These are phyloP conservation scores for Dryas alaskensis DNA, from an alignment of 306 rosid species.

Conservation along the genomic window DNA sequence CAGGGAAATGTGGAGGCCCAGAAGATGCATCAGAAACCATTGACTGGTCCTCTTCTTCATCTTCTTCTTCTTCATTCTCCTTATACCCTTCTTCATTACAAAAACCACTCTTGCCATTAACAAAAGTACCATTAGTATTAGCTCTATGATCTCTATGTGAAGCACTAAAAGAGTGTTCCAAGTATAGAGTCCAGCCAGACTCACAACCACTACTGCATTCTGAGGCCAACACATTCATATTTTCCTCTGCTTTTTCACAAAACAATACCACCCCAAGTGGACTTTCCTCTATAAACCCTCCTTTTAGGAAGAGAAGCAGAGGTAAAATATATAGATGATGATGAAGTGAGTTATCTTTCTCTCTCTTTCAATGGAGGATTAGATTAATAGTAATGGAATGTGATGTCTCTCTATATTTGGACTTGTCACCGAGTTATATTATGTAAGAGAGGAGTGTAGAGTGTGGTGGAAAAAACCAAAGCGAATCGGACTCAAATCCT, in stretches of 20 bases:
- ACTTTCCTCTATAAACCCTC: not conserved
- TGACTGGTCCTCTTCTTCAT: conserved; percentile 75
- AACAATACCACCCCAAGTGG: conserved; percentile 15
- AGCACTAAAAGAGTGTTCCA: conserved; percentile 66
- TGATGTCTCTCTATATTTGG: conserved; percentile 27
- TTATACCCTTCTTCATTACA: conserved; percentile 26
- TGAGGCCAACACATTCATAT: conserved; percentile 63
- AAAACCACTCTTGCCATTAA: conserved; percentile 11
- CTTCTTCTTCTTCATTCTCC: conserved; percentile 29
- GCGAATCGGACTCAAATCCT: conserved; percentile 45
- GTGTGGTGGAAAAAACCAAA: conserved; percentile 35
- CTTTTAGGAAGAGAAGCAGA: conserved; percentile 33
- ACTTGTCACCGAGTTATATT: conserved; percentile 26
- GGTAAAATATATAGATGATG: conserved; percentile 22
- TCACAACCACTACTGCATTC: conserved; percentile 84
- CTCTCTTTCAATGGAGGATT: conserved; percentile 1
- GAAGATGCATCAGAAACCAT: conserved; percentile 99
- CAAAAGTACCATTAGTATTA: not conserved
- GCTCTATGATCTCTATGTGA: conserved; percentile 21
- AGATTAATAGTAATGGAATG: conserved; percentile 1
- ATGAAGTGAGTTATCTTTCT: conserved; percentile 10
- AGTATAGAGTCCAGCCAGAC: conserved; percentile 96
- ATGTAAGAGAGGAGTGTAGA: conserved; percentile 20
- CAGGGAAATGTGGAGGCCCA: conserved; percentile 88
- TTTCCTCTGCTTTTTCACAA: conserved; percentile 11